phyloP scores from a whole-genome alignment of 352 stramenopile genomes.

The Phytophthora brassicae region DNA sequence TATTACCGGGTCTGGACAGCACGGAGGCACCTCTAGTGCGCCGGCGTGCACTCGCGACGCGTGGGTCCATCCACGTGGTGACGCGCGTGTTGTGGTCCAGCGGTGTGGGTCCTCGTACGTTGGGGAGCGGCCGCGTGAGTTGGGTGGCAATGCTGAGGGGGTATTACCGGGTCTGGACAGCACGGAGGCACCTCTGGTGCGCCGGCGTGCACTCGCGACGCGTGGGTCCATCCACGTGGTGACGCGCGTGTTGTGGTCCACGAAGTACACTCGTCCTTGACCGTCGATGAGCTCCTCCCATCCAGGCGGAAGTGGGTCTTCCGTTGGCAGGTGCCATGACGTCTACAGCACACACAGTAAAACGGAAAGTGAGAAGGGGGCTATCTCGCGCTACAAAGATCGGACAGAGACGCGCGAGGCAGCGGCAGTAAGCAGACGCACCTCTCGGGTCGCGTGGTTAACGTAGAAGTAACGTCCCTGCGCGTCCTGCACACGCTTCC shows the following conservation, averaged over 20 bases:
- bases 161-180: too few species aligned
- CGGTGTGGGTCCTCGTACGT: too few species aligned
- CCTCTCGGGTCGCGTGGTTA: constrained; percentile 80
- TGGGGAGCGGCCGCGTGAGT: too few species aligned
- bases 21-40: constrained; percentile 26
- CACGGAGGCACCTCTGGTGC: constrained; percentile 24
- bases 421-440: constrained; percentile 20
- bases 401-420: background rate
- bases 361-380: background rate
- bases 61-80: constrained; percentile 83
- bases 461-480: constrained; percentile 87
- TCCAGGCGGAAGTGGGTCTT: constrained; percentile 62
- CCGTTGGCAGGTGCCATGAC: constrained; percentile 76
- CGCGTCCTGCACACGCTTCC: constrained; percentile 82
- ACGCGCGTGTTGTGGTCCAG: constrained; percentile 75
- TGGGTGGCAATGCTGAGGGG: too few species aligned
- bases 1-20: constrained; percentile 8
- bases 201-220: constrained; percentile 31
- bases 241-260: constrained; percentile 73
- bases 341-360: constrained; percentile 41
- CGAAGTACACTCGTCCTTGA: constrained; percentile 80
- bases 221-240: constrained; percentile 86
- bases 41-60: constrained; percentile 34
- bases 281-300: constrained; percentile 83
- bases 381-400: constrained; percentile 8